Evolutionary conservation across 2,329 filamentous ascomycete genomes (phyloP).

Genomic region (Diaporthe sp.): DNA sequence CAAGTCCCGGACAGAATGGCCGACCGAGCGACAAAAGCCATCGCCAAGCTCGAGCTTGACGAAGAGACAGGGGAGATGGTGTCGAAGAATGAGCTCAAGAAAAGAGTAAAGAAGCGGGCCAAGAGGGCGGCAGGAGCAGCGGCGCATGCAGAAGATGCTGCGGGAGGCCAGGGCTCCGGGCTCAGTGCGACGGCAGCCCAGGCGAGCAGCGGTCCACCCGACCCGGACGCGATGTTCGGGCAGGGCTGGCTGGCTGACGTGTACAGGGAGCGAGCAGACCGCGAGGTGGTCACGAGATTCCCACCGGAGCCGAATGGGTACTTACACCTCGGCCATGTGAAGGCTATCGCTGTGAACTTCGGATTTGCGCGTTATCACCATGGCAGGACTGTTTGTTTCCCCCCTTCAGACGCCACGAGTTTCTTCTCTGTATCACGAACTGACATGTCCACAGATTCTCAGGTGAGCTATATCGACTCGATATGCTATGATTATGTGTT

Average conservation of each 20-base stretch:
- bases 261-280: conserved; percentile 75
- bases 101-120: conserved; percentile 69
- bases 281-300: conserved; percentile 77
- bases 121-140: conserved; percentile 62
- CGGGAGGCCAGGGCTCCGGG: conserved; percentile 45
- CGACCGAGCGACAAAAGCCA: too few relatives aligned
- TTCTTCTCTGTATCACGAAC: background rate
- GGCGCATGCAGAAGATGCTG: conserved; percentile 49
- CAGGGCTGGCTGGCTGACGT: conserved; percentile 81
- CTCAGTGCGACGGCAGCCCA: conserved; percentile 54
- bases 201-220: conserved; percentile 59
- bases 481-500: background rate
- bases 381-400: conserved; percentile 66
- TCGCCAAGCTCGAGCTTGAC: conserved; percentile 70
- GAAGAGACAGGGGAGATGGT: conserved; percentile 77
- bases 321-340: conserved; percentile 92
- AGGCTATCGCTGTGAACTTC: conserved; percentile 96
- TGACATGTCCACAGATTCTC: conserved; percentile 46
- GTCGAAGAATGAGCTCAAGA: conserved; percentile 75
- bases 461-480: conserved; percentile 42
- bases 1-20: too few relatives aligned
- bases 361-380: conserved; percentile 89
- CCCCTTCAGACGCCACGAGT: conserved; percentile 17
- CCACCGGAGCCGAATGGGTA: conserved; percentile 93
- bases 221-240: conserved; percentile 81